Evolutionary conservation across 257 asterid species (phyloP).

Genomic region (Echites panduratus): DNA sequence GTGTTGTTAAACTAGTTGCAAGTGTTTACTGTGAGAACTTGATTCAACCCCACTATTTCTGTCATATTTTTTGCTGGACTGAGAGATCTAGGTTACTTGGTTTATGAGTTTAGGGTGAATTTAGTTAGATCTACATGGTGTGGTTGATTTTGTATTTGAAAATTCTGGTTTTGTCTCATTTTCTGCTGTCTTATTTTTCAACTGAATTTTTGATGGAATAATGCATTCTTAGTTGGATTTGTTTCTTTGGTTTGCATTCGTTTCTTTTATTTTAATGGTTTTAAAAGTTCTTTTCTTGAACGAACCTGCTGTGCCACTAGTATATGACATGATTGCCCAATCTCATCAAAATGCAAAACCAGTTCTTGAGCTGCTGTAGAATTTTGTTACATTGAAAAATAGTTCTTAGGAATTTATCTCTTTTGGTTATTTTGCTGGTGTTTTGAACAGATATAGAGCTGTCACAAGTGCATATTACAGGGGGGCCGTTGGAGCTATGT

Average conservation of each 20-base stretch:
- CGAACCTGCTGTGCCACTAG: background rate
- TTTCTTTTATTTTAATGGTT: background rate
- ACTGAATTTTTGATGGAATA: background rate
- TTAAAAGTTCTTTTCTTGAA: background rate
- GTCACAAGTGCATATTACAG: constrained; percentile 82
- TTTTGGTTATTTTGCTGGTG: background rate
- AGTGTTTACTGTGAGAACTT: background rate
- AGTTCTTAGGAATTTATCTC: background rate
- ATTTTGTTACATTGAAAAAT: background rate
- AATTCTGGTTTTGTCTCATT: background rate
- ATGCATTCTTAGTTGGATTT: background rate
- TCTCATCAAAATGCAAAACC: background rate
- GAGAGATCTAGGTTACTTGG: too few species aligned
- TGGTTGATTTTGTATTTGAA: too few species aligned
- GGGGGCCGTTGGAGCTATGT: constrained; percentile 80
- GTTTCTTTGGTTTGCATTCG: background rate
- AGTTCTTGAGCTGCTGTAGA: too few species aligned
- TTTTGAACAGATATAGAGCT: constrained; percentile 59
- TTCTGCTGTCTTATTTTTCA: background rate
- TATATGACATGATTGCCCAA: background rate
- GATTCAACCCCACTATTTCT: background rate
- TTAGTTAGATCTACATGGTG: too few species aligned
- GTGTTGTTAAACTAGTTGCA: background rate
- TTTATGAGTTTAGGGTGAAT: too few species aligned
- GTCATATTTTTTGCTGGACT: too few species aligned